phyloP scores from a whole-genome alignment of 202 grass and related monocot species.

The Bolboschoenoplectus hybrid region DNA sequence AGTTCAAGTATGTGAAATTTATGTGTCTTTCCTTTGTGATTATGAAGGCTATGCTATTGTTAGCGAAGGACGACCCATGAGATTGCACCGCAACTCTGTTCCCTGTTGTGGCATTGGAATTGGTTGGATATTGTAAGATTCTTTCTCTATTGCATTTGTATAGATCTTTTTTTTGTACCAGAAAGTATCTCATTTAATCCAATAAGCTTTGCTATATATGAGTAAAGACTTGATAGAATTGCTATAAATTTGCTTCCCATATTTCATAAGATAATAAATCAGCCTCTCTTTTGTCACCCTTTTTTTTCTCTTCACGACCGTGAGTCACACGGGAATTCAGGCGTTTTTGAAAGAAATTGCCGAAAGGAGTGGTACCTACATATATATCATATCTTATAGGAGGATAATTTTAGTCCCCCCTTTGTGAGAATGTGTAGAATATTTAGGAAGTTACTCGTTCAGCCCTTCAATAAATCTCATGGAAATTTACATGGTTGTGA shows the following conservation, averaged over 20 bases:
- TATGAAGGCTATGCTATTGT: conserved; percentile 37
- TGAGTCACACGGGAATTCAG: no score
- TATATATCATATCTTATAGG: not conserved
- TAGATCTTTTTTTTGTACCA: not conserved
- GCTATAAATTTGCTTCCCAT: not conserved
- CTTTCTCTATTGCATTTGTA: not conserved
- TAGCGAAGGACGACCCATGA: conserved; percentile 18
- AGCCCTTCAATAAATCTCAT: not conserved
- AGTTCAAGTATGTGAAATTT: not conserved
- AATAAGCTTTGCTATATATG: not conserved
- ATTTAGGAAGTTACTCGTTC: not conserved
- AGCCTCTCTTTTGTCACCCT: not conserved
- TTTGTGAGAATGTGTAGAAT: not conserved
- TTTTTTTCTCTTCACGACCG: not conserved
- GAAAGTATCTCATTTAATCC: not conserved
- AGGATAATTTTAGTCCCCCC: not conserved
- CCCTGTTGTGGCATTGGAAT: conserved; percentile 37
- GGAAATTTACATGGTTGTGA: conserved; percentile 14
- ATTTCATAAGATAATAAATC: not conserved
- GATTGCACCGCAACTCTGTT: conserved; percentile 14
- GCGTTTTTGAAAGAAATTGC: not conserved
- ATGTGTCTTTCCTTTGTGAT: not conserved
- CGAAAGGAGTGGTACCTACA: not conserved
- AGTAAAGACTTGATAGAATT: not conserved
- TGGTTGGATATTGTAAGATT: conserved; percentile 38